Conservation (phyloP, 371 early-diverging fungal species). For the Actinomortierella wolfii region DNA sequence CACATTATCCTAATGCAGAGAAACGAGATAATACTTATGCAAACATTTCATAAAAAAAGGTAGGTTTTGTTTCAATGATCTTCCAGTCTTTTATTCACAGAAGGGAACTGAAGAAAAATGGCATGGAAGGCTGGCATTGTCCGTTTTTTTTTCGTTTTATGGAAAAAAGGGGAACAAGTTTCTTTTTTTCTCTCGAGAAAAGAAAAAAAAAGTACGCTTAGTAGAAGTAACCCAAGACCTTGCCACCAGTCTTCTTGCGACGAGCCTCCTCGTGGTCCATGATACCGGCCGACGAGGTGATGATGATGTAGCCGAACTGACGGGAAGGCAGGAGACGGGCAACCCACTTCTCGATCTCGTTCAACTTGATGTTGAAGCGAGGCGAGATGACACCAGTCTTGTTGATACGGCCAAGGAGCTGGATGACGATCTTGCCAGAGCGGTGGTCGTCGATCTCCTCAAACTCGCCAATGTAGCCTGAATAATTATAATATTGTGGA, state of each 20-base stretch:
- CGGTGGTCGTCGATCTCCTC: conserved; percentile 99
- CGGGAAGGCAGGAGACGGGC: conserved; percentile 98
- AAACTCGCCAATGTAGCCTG: conserved; percentile 99
- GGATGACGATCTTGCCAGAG: conserved; percentile 98
- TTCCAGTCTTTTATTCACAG: no score
- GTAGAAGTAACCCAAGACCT: conserved; percentile 93
- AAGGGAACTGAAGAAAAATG: no score
- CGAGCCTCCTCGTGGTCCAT: conserved; percentile 99
- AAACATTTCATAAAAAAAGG: no score
- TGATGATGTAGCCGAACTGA: conserved; percentile 98
- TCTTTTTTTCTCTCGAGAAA: neutral
- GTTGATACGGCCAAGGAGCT: conserved; percentile 99
- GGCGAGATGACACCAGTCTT: conserved; percentile 99
- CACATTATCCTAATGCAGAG: no score
- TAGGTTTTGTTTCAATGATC: no score
- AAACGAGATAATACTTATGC: no score
- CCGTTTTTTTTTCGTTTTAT: neutral
- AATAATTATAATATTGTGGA: conserved; percentile 5
- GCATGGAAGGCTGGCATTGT: no score
- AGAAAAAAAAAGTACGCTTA: conserved; percentile 36
- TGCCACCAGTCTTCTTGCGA: conserved; percentile 98
- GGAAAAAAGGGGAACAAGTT: neutral
- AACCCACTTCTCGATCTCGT: conserved; percentile 98
- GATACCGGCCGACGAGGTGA: conserved; percentile 99
- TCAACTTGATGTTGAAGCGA: conserved; percentile 96